Base-by-base conservation (phyloP, 2,329 filamentous ascomycete species). In the Paraphaeosphaeria minitans region DNA sequence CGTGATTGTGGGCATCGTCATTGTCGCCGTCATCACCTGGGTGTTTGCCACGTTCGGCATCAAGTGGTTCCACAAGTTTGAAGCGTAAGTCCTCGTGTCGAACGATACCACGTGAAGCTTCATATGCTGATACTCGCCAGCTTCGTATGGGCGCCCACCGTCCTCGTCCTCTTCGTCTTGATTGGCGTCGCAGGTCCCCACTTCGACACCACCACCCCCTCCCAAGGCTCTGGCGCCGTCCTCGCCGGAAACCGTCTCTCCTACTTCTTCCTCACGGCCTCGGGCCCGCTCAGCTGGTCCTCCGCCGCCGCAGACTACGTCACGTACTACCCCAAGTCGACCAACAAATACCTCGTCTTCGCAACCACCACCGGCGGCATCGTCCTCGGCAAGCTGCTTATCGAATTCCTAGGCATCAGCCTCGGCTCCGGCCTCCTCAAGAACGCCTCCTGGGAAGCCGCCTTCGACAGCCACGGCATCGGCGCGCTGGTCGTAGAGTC, bases 251-350 rank as follows among this genome's bases (percentile, higher is more conserved):
- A 84, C 59, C 78, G 84, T 3, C 75, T 91, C 21, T 88, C 86
- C 1, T 91, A 89, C 75, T 88, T 91, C 76, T 88, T 84, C 35
- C 79, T 91, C 41, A 89, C 86, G 64, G 78, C 89, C 10, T 86
- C 86, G 16, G 83, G 83, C 1, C 84, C 85, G 13, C 81, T 88
- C 49, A 86, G 85, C 7, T 90, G 87, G 74, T 78, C 83, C 2
- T 83, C 84, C 5, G 81, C 82, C 1, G 84, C 83, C n/a, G 84
- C 84, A 0, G 87, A 89, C 70, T 89, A 85, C 69, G 87, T 88
- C 64, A 85, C 88, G 50, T 89, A 88, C 73, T 87, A 85, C 71
- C 82, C 84, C 0, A 77, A 82, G 61, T 72, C 75, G 59, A 80
- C 84, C n/a, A 80, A 81, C 33, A 74, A 79, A 31, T 77, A 75